A percentile compares a stretch with the other conserved stretches of the same genome.
Conservation (phyloP, 2,329 filamentous ascomycete genomes). For the Colletotrichum aenigma region DNA sequence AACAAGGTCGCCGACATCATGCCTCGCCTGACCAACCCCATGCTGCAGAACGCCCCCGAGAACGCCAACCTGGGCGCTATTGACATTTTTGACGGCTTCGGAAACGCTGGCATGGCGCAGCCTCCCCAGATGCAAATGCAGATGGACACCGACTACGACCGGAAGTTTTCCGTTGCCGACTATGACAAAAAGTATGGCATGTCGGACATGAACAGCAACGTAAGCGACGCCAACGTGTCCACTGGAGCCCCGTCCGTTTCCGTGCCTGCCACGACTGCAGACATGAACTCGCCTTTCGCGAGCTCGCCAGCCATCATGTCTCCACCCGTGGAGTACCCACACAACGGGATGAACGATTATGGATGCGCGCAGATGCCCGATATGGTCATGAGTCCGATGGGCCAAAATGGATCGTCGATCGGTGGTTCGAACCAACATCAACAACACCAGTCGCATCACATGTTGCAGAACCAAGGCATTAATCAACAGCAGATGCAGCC, state of each 20-base stretch:
- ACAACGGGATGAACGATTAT: slow-evolving; percentile 44
- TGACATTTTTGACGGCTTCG: slow-evolving; percentile 71
- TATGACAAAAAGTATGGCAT: slow-evolving; percentile 46
- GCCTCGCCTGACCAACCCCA: slow-evolving; percentile 64
- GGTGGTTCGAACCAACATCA: slow-evolving; percentile 30
- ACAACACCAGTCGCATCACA: slow-evolving; percentile 33
- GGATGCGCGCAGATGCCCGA: slow-evolving; percentile 51
- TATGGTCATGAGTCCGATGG: slow-evolving; percentile 57
- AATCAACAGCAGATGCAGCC: slow-evolving; percentile 35
- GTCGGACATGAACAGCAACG: slow-evolving; percentile 35
- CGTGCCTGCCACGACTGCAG: slow-evolving; percentile 27
- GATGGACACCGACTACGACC: slow-evolving; percentile 52
- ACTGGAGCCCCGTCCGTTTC: slow-evolving; percentile 30
- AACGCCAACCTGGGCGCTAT: slow-evolving; percentile 55
- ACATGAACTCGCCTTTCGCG: slow-evolving; percentile 55
- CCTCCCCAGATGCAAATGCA: slow-evolving; percentile 48
- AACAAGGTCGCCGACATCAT: slow-evolving; percentile 77
- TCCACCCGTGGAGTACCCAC: slow-evolving; percentile 53
- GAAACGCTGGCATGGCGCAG: slow-evolving; percentile 65
- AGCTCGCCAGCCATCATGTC: slow-evolving; percentile 60
- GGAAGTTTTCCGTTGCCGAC: slow-evolving; percentile 48
- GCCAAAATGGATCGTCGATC: slow-evolving; percentile 31
- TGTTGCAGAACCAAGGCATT: slow-evolving; percentile 24
- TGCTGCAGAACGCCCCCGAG: slow-evolving; percentile 64
- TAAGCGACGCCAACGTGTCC: slow-evolving; percentile 34